These are phyloP conservation scores for Plenodomus lindquistii DNA, from an alignment of 2,329 filamentous ascomycete genomes.

Conservation along the genomic window DNA sequence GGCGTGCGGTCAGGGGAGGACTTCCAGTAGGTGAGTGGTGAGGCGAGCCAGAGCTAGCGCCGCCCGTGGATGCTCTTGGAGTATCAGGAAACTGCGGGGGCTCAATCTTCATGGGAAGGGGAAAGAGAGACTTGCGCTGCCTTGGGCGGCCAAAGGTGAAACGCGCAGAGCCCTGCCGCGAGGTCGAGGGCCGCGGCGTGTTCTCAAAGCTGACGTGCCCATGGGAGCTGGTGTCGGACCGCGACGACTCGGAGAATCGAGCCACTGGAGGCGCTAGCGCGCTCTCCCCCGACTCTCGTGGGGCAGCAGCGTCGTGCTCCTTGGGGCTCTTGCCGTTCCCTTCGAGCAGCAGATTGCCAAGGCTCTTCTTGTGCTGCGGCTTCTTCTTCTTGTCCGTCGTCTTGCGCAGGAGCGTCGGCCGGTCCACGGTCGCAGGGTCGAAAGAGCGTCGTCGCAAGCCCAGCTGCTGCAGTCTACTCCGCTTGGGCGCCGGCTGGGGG, in stretches of 20 bases:
- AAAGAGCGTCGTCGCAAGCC: constrained; percentile 42
- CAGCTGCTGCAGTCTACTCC: constrained; percentile 42
- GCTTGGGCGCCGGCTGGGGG: constrained; percentile 24
- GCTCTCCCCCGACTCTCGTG: constrained; percentile 65
- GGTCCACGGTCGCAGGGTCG: constrained; percentile 37
- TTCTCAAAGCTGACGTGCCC: constrained; percentile 44
- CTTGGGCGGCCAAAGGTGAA: constrained; percentile 80
- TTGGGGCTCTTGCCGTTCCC: constrained; percentile 65
- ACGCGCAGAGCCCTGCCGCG: constrained; percentile 62
- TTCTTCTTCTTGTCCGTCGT: constrained; percentile 42
- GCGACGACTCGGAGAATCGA: constrained; percentile 81
- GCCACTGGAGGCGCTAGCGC: constrained; percentile 66
- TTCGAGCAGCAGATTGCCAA: constrained; percentile 40
- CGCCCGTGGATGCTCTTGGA: constrained; percentile 48
- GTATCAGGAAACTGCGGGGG: constrained; percentile 51
- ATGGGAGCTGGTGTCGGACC: constrained; percentile 81
- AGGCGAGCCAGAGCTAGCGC: constrained; percentile 38
- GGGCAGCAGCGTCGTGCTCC: constrained; percentile 51
- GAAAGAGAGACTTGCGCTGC: constrained; percentile 75
- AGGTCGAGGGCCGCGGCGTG: constrained; percentile 52
- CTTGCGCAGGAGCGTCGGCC: constrained; percentile 36
- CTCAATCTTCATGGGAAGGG: constrained; percentile 76
- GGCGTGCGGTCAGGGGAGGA: constrained; percentile 41
- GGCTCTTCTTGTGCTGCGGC: constrained; percentile 33
- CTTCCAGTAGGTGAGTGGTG: constrained; percentile 42